Conservation (phyloP, 1,139 yeast species). For the Zygotorulaspora mrakii region DNA sequence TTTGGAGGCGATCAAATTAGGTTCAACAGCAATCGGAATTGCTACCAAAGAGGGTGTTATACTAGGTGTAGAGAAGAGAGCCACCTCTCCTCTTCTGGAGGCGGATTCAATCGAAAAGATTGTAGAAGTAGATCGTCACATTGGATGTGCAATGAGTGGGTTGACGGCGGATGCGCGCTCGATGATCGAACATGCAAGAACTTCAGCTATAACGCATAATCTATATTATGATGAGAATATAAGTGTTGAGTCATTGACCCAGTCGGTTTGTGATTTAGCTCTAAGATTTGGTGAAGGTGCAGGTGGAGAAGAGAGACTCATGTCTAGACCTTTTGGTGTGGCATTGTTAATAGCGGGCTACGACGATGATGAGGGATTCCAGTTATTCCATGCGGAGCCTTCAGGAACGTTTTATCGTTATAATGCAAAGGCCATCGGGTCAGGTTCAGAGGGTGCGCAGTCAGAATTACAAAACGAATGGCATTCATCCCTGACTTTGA, state of each 20-base stretch:
- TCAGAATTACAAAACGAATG: conserved; percentile 96
- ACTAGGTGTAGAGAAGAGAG: conserved; percentile 95
- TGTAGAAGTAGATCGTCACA: conserved; percentile 87
- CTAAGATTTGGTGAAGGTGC: conserved; percentile 98
- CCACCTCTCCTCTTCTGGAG: conserved; percentile 86
- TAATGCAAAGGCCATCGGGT: conserved; percentile 98
- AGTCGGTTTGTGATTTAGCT: conserved; percentile 95
- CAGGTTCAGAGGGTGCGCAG: conserved; percentile 99
- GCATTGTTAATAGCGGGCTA: conserved; percentile 94
- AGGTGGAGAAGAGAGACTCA: conserved; percentile 90
- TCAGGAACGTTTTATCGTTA: conserved; percentile 96
- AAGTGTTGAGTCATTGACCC: conserved; percentile 90
- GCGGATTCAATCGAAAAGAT: conserved; percentile 93
- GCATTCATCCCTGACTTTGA: conserved; percentile 87
- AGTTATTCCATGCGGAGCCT: conserved; percentile 97
- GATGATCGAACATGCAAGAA: conserved; percentile 98
- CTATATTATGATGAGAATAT: conserved; percentile 90
- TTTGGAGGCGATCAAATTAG: conserved; percentile 86
- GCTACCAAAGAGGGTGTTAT: conserved; percentile 96
- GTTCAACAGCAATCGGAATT: conserved; percentile 97
- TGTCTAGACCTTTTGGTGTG: conserved; percentile 99
- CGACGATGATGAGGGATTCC: conserved; percentile 92
- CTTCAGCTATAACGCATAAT: conserved; percentile 81
- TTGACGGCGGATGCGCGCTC: conserved; percentile 98
- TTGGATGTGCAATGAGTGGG: conserved; percentile 99